phyloP scores from a whole-genome alignment of 768 basidiomycete species.

The Trametes gibbosa region DNA sequence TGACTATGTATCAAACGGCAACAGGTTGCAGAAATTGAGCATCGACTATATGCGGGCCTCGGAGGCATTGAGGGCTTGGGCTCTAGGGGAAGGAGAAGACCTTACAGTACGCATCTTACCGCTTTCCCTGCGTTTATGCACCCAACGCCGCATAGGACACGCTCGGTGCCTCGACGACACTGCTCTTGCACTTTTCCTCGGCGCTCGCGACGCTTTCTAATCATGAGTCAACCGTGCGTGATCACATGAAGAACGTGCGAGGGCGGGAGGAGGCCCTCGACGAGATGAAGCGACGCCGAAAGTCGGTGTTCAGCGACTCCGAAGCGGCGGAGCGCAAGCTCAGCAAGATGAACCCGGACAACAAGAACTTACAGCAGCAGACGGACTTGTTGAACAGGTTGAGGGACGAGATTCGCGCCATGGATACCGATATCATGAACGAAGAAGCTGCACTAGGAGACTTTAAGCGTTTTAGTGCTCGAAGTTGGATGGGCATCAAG shows the following conservation, averaged over 20 bases:
- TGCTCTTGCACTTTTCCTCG: conserved; percentile 64
- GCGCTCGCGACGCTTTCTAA: conserved; percentile 68
- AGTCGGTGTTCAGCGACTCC: conserved; percentile 62
- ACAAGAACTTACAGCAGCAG: conserved; percentile 78
- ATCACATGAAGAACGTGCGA: conserved; percentile 77
- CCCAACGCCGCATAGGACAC: conserved; percentile 53
- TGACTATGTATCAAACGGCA: neutral
- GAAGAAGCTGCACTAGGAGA: conserved; percentile 82
- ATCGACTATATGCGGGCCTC: conserved; percentile 65
- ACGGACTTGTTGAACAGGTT: conserved; percentile 68
- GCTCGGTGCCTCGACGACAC: conserved; percentile 62
- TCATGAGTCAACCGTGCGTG: conserved; percentile 66
- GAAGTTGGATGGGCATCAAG: conserved; percentile 76
- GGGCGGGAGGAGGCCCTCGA: conserved; percentile 83
- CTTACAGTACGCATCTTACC: conserved; percentile 52
- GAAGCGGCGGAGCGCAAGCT: conserved; percentile 88
- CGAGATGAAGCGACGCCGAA: conserved; percentile 68
- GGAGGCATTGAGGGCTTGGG: conserved; percentile 73
- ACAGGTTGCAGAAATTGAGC: conserved; percentile 56
- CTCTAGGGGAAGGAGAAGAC: conserved; percentile 79
- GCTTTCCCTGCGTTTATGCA: neutral
- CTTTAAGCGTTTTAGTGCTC: conserved; percentile 71
- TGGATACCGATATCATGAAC: conserved; percentile 81
- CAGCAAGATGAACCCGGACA: conserved; percentile 83
- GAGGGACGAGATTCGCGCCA: conserved; percentile 68